phyloP scores from a whole-genome alignment of 176 grass and related monocot species.

The Carex pumila region DNA sequence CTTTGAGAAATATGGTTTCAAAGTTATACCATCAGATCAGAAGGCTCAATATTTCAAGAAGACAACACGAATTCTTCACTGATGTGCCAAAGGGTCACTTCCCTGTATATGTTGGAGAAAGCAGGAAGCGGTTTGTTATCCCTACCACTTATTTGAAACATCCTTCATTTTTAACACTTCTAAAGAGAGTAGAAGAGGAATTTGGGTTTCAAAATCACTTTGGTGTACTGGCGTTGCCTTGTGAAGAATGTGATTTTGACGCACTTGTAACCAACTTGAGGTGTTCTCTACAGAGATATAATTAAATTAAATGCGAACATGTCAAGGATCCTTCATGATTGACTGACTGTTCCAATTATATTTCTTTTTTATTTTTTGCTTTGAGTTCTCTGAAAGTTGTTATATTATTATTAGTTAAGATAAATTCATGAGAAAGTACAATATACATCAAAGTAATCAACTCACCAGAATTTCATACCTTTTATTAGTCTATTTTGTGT shows the following conservation, averaged over 20 bases:
- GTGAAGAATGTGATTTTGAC: conserved; percentile 32
- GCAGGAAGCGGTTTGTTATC: conserved; percentile 33
- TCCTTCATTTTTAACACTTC: conserved; percentile 43
- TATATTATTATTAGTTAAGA: neutral
- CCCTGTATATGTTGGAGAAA: conserved; percentile 40
- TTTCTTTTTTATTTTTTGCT: neutral
- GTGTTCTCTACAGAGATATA: neutral
- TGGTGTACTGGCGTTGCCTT: conserved; percentile 28
- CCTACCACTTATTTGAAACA: conserved; percentile 41
- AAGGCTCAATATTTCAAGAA: conserved; percentile 24
- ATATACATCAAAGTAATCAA: neutral
- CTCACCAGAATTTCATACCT: neutral
- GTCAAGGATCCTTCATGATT: neutral
- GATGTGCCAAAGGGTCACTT: conserved; percentile 46
- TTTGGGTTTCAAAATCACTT: conserved; percentile 45
- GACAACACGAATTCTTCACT: neutral
- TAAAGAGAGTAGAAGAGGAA: conserved; percentile 43
- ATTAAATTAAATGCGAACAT: neutral
- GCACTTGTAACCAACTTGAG: conserved; percentile 13
- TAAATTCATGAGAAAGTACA: neutral
- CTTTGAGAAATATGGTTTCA: conserved; percentile 17
- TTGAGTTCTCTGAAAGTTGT: neutral
- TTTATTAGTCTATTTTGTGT: neutral
- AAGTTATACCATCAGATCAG: conserved; percentile 39
- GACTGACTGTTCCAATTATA: neutral